Conservation (phyloP, 129 eudicot genomes). For the Flaveria bidentis region DNA sequence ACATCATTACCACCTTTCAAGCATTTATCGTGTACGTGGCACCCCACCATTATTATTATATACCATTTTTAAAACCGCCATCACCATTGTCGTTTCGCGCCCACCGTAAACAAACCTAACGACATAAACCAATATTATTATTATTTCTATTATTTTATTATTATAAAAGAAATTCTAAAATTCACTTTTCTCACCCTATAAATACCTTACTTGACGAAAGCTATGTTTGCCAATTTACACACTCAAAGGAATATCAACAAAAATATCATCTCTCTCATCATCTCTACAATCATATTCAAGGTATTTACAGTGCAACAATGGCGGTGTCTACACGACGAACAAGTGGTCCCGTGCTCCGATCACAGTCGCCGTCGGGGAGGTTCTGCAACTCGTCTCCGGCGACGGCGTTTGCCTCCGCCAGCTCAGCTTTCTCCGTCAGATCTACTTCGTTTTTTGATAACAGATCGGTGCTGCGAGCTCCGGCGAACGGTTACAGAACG, state of each 20-base stretch:
- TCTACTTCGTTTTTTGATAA: not conserved
- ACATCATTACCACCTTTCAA: not conserved
- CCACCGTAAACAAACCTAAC: not conserved
- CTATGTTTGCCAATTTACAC: constrained; percentile 12
- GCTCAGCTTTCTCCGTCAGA: not conserved
- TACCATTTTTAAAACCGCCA: not conserved
- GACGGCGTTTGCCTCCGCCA: not conserved
- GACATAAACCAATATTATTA: not conserved
- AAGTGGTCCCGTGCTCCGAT: not conserved
- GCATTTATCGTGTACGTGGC: not conserved
- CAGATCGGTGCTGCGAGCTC: not conserved
- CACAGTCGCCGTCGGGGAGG: not conserved
- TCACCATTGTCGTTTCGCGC: not conserved
- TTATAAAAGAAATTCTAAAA: no score
- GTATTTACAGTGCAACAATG: not conserved
- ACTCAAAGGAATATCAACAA: not conserved
- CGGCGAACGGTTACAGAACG: not conserved
- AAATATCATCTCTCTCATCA: no score
- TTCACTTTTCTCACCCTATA: not conserved
- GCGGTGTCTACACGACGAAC: not conserved
- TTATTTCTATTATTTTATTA: no score
- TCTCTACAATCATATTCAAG: no score
- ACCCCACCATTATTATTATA: not conserved
- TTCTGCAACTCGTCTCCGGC: not conserved
- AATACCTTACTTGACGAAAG: not conserved